Base-by-base conservation (phyloP, 148 eudicot genomes). In the Cornus florida region DNA sequence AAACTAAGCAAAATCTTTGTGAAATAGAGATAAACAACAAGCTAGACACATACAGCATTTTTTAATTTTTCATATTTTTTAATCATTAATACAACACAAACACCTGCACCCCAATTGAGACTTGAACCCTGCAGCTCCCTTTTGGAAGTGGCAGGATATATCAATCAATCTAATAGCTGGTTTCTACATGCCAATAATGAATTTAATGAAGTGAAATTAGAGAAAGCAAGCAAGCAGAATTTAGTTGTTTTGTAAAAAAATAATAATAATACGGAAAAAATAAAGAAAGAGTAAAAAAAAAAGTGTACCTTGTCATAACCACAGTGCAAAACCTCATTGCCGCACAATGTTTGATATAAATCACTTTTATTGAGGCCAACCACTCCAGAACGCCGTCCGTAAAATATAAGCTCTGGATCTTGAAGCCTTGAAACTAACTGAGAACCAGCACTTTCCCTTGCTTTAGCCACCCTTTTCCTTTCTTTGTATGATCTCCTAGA, bases 401-500 rank as follows among this genome's bases (percentile, higher is more conserved):
- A 97, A 80, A 79, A 97, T 82, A 97, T 88, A 72, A 94, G 87
- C 70, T 97, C 99, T 59, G 98, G 98, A 22, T 83, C 92, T 73
- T 80, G 74, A 78, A 38, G 75, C 57, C 35, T 73, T 56, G 75
- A 69, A 39, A 75, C 70, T 67, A 82, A 77, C 20, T 82, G 81
- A 65, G 83, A 84, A 73, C 76, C 72, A 65, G 46, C 82, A 41
- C 69, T 78, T 81, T 77, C 78, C 78, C 87, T 83, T 69, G 82
- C 93, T 85, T 90, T 92, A 74, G 91, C 88, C n/a, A 85, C 88
- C 75, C 73, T 86, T 83, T 92, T 97, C 78, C 96, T 90, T 88
- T 94, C 99, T 83, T 92, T 97, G 90, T 91, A 92, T 13, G 94
- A 92, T 79, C 88, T 91, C 86, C 82, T 89, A 80, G 98, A 90